Conservation (phyloP, 495 filamentous ascomycete species). For the Daldinia childiae region DNA sequence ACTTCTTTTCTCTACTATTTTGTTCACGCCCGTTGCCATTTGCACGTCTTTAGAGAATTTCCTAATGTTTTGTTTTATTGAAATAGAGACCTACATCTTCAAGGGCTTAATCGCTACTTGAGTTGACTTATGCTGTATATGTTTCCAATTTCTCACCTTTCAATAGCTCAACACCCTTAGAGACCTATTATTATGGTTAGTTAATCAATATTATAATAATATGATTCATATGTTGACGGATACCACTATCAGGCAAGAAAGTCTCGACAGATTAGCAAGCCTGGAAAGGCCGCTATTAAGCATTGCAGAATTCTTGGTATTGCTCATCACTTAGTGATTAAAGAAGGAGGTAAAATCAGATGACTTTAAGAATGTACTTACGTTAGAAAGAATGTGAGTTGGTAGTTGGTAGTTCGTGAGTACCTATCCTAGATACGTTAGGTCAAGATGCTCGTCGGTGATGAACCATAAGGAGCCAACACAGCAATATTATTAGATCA, state of each 20-base stretch:
- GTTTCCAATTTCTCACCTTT: not conserved
- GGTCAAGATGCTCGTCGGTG: not conserved
- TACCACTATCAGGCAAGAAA: slow-evolving; percentile 45
- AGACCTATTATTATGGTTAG: slow-evolving; percentile 6
- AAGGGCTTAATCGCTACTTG: not conserved
- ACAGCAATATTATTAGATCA: too few relatives aligned
- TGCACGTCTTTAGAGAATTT: not conserved
- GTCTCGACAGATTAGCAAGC: slow-evolving; percentile 39
- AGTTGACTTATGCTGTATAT: not conserved
- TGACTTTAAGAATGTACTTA: not conserved
- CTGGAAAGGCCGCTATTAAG: slow-evolving; percentile 50
- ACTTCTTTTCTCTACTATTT: not conserved
- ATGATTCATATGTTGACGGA: not conserved
- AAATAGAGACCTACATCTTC: not conserved
- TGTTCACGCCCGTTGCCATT: not conserved
- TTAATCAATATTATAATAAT: not conserved
- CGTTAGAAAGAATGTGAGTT: not conserved
- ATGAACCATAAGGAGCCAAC: not conserved
- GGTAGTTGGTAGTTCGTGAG: not conserved
- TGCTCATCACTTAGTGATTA: slow-evolving; percentile 55
- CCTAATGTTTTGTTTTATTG: not conserved
- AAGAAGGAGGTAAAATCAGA: not conserved
- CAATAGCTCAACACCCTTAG: not conserved
- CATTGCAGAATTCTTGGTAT: slow-evolving; percentile 66
- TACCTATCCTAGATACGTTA: not conserved